phyloP scores from a whole-genome alignment of 176 grass and related monocot species.

The Rhynchospora breviuscula region DNA sequence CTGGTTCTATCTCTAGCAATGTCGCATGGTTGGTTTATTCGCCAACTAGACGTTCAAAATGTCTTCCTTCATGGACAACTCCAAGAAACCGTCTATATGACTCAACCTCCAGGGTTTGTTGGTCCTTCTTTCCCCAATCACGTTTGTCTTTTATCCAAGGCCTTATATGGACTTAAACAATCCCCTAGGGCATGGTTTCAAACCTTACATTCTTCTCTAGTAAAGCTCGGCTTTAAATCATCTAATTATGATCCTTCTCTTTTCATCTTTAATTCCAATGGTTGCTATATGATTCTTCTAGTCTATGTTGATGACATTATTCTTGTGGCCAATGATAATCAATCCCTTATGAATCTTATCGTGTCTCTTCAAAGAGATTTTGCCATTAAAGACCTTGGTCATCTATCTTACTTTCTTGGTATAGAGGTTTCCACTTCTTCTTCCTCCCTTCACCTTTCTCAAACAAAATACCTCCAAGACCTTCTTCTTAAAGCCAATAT shows the following conservation, averaged over 20 bases:
- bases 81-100: too few species aligned
- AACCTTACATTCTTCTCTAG: neutral
- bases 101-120: too few species aligned
- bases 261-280: neutral
- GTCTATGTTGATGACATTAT: neutral
- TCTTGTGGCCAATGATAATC: neutral
- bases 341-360: neutral
- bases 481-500: neutral
- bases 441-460: neutral
- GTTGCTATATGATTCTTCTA: neutral
- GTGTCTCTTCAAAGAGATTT: neutral
- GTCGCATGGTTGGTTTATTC: too few species aligned
- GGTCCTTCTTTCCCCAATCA: too few species aligned
- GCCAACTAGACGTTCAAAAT: too few species aligned
- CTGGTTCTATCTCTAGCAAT: too few species aligned
- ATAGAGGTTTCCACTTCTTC: neutral
- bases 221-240: neutral
- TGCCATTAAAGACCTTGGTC: neutral
- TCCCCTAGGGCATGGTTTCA: neutral
- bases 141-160: too few species aligned
- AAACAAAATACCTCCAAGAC: neutral
- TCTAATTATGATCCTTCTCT: neutral
- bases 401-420: neutral
- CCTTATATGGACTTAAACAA: too few species aligned
- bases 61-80: too few species aligned